Base-by-base conservation (phyloP, 2,329 filamentous ascomycete species). In the Verticillium nonalfalfae region DNA sequence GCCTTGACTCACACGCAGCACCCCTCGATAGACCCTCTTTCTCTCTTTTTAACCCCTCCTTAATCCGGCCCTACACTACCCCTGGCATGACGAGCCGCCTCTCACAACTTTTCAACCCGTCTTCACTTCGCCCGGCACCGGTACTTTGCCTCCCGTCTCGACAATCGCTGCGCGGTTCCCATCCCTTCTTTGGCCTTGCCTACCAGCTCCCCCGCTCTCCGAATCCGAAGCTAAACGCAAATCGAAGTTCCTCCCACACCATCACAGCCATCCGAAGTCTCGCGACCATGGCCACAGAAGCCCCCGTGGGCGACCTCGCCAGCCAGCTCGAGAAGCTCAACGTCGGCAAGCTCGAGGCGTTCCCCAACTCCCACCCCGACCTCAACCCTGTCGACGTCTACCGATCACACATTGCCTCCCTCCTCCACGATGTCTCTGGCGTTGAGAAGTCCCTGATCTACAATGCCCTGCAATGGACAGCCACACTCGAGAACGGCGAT, bases 401-500 rank as follows among this genome's bases (percentile, higher is more conserved):
- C 81, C 85, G 91, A 63, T 85, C 87, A 40, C 89, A 93, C 72
- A 84, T 96, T 65, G 87, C 90, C 64, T 81, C 88, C 52, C 78
- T 90, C 57, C 78, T 96, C 50, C 78, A 85, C 38, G 78, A 85
- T 21, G 83, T 92, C 63, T 90, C 89, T 2, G 89, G 88, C 26
- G 88, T 91, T 34, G 88, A 91, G 62, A 73, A 81, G 38, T 79
- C 82, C 60, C 85, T 92, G 68, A 88, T 96, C 71, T 93, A 90
- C 76, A 85, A 86, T 33, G 86, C 86, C 40, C 78, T 96, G 52
- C 85, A 90, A 77, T 94, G 90, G 90, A 94, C 91, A 5, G 81
- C 85, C 64, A 85, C 88, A 40, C 80, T 93, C 26, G 91, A 95
- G 66, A 92, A 93, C 79, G 92, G 92, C 57, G 92, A 96, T 75